A percentile compares a stretch with the other conserved stretches of the same genome.
phyloP scores from a whole-genome alignment of 1,139 yeast species.

The Candida gigantensis region DNA sequence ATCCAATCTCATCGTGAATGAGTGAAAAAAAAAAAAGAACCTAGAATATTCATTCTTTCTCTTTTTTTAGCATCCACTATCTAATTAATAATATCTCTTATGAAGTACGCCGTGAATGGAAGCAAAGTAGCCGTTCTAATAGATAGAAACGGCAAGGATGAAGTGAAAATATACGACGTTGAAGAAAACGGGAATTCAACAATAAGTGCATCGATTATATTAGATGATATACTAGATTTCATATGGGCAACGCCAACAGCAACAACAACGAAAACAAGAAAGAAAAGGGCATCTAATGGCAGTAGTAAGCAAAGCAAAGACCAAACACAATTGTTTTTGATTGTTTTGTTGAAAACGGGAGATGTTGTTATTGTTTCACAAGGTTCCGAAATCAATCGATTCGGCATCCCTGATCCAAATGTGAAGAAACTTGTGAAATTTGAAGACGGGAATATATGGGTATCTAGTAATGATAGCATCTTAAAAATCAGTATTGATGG shows the following conservation, averaged over 20 bases:
- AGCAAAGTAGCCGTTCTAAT: slow-evolving; percentile 31
- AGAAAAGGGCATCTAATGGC: slow-evolving; percentile 14
- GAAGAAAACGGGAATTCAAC: slow-evolving; percentile 10
- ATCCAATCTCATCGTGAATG: slow-evolving; percentile 5
- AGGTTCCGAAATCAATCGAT: slow-evolving; percentile 34
- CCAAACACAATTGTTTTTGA: slow-evolving; percentile 25
- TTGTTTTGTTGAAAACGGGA: slow-evolving; percentile 38
- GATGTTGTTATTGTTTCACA: slow-evolving; percentile 47
- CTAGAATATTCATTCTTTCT: not conserved
- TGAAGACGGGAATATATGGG: slow-evolving; percentile 13
- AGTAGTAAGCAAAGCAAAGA: slow-evolving; percentile 1
- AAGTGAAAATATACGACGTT: slow-evolving; percentile 33
- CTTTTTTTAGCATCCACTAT: not conserved
- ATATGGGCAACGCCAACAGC: slow-evolving; percentile 14
- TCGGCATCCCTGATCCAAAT: slow-evolving; percentile 21
- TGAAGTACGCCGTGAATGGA: slow-evolving; percentile 14
- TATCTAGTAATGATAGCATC: slow-evolving; percentile 2
- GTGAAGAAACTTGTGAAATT: slow-evolving; percentile 7
- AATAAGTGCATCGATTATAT: slow-evolving; percentile 10
- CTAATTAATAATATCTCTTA: too few species aligned
- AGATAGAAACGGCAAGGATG: slow-evolving; percentile 35
- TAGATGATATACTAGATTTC: slow-evolving; percentile 24
- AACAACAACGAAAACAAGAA: too few species aligned
- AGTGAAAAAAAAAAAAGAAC: slow-evolving; percentile 8
- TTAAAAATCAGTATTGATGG: slow-evolving; percentile 6